A percentile compares a stretch with the other conserved stretches of the same genome.
Evolutionary conservation across 73 alveolate species (phyloP).

Genomic region (Paramecium sexaurelia): DNA sequence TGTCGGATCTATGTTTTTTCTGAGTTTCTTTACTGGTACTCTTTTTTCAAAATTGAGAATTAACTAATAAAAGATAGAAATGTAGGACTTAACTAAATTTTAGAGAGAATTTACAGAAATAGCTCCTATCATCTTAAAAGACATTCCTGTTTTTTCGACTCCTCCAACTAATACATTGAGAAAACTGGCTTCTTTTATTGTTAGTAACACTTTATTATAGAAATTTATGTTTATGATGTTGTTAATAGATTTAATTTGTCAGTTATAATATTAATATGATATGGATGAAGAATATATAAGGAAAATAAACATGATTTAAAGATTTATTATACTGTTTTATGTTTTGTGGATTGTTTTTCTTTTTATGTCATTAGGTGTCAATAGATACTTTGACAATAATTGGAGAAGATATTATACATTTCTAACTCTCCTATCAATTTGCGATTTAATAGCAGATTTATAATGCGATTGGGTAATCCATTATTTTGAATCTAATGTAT

Average conservation of each 20-base stretch:
- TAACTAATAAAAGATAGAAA: background rate
- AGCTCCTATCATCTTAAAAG: background rate
- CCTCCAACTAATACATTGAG: background rate
- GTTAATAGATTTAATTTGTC: background rate
- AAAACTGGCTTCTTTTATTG: background rate
- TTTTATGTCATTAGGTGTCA: background rate
- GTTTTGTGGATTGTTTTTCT: background rate
- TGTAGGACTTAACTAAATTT: background rate
- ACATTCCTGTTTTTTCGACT: background rate
- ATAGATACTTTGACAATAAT: constrained; percentile 4
- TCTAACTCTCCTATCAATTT: background rate
- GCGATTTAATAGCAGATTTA: constrained; percentile 5
- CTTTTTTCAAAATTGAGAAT: background rate
- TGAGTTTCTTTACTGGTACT: background rate
- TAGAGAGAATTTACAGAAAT: background rate
- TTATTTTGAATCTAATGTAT: background rate
- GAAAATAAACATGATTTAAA: background rate
- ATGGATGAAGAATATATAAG: background rate
- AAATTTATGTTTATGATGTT: background rate
- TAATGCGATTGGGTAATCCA: background rate
- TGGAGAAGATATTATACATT: constrained; percentile 26
- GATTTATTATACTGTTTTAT: background rate
- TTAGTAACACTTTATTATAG: background rate
- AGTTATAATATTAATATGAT: background rate
- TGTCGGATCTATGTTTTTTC: constrained; percentile 31